Base-by-base conservation (phyloP, 2,329 filamentous ascomycete species). In the Xylaria sp. region DNA sequence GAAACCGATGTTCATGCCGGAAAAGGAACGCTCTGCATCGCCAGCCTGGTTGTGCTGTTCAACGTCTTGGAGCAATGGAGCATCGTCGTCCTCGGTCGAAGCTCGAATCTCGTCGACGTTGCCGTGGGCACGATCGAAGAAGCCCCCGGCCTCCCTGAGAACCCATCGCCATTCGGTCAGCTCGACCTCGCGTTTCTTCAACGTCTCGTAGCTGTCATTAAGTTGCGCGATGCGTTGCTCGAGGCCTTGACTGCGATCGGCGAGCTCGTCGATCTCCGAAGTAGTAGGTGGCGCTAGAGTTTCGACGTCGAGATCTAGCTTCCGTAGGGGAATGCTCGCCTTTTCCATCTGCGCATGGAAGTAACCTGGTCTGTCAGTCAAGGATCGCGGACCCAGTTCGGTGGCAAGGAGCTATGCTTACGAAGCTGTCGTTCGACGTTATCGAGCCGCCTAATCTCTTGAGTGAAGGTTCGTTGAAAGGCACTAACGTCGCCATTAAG, bases 81-180 rank as follows among this genome's bases (percentile, higher is more conserved):
- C 96, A 81, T 98, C 94, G 78, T 97, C 94, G 68, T 95, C 90
- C 74, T 94, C 92, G 71, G 92, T 91, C 39, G 94, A 97, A 66
- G 93, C 91, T 66, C 96, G 90, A 74, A 99, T 98, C 81, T 98
- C 95, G 71, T 99, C 96, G 7, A 97, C 97, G 79, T 97, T 97
- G 70, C 94, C 96, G 78, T 97, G 94, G 60, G 96, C 96, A 73
- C 95, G 88, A 78, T 99, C 96, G 75, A 99, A 99, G 83, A 99
- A 99, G 73, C 94, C 93, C 46, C 96, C 96, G 53, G 97, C 94
- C 86, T 99, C 96, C 72, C 93, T 91, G 67, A 99, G 83, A 60
- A 99, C 97, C 93, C 95, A 98, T 77, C 97, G 92, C 96, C 96
- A 98, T 83, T 99, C 96, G 12, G 93, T 97, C 76, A 99, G 86